Evolutionary conservation across 768 basidiomycete genomes (phyloP).

Genomic region (Lyophyllum decastes): DNA sequence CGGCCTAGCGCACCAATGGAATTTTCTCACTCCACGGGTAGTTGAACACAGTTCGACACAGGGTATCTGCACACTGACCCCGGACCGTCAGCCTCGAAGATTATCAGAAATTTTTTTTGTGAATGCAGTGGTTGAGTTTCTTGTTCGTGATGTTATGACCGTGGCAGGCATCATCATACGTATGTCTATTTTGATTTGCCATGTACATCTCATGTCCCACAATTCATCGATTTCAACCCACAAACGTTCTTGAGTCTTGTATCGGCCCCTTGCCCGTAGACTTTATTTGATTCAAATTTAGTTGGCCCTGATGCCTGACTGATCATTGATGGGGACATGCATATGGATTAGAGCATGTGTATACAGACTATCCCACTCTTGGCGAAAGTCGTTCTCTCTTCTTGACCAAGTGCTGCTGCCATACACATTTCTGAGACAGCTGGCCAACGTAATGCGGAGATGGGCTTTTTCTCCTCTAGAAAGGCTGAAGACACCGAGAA

Average conservation of each 20-base stretch:
- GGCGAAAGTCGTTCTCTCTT: neutral
- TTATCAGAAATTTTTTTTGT: neutral
- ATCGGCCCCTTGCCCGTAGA: neutral
- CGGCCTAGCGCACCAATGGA: neutral
- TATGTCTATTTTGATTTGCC: neutral
- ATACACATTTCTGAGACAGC: neutral
- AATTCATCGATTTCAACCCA: neutral
- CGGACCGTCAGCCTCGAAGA: neutral
- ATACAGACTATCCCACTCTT: neutral
- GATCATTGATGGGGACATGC: neutral
- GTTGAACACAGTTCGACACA: too few relatives aligned
- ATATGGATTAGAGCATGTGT: neutral
- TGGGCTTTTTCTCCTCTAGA: constrained; percentile 57
- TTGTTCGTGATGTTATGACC: neutral
- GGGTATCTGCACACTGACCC: neutral
- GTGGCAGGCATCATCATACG: neutral
- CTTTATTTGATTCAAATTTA: neutral
- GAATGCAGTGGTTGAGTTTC: too few relatives aligned
- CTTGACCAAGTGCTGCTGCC: neutral
- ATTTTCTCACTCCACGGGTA: neutral
- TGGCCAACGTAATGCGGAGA: constrained; percentile 40
- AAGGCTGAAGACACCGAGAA: constrained; percentile 44
- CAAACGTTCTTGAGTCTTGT: neutral
- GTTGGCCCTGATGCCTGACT: constrained; percentile 22
- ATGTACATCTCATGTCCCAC: neutral